Evolutionary conservation across 208 protist species (phyloP).

Genomic region (Crithidia mellificae): DNA sequence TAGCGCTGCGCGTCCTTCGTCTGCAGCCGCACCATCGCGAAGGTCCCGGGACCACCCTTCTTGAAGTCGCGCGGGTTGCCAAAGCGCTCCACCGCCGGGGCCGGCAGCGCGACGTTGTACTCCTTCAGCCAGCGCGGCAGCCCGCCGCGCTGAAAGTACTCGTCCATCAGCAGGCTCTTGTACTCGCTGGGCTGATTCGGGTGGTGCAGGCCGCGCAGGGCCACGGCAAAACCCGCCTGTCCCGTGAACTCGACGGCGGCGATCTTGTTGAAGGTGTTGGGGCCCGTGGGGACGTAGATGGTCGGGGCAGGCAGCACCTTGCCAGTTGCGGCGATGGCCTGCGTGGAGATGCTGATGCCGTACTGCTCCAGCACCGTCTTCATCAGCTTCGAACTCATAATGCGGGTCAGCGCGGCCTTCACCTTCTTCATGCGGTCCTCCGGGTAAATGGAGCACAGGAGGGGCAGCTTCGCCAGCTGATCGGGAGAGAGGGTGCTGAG

Average conservation of each 20-base stretch:
- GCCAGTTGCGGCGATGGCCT: conserved; percentile 29
- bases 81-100: conserved; percentile 14
- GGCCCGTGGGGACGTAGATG: conserved; percentile 46
- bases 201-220: conserved; percentile 35
- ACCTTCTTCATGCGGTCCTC: conserved; percentile 39
- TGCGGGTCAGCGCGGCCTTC: conserved; percentile 18
- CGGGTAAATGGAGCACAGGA: conserved; percentile 60
- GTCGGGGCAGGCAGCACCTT: conserved; percentile 40
- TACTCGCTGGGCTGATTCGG: conserved; percentile 16
- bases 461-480: conserved; percentile 42
- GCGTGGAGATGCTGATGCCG: conserved; percentile 36
- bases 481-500: conserved; percentile 32
- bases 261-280: conserved; percentile 26
- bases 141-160: conserved; percentile 15
- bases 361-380: conserved; percentile 40
- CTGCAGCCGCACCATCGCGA: conserved; percentile 39
- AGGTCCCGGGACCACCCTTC: conserved; percentile 12
- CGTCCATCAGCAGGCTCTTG: conserved; percentile 40
- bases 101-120: conserved; percentile 39
- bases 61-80: conserved; percentile 6
- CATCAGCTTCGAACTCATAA: conserved; percentile 17
- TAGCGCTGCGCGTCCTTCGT: conserved; percentile 32
- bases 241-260: conserved; percentile 27
- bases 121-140: conserved; percentile 28
- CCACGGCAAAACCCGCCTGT: conserved; percentile 54